These are phyloP conservation scores for Alternaria tenuissima DNA, from an alignment of 2,329 filamentous ascomycete species.

Conservation along the genomic window DNA sequence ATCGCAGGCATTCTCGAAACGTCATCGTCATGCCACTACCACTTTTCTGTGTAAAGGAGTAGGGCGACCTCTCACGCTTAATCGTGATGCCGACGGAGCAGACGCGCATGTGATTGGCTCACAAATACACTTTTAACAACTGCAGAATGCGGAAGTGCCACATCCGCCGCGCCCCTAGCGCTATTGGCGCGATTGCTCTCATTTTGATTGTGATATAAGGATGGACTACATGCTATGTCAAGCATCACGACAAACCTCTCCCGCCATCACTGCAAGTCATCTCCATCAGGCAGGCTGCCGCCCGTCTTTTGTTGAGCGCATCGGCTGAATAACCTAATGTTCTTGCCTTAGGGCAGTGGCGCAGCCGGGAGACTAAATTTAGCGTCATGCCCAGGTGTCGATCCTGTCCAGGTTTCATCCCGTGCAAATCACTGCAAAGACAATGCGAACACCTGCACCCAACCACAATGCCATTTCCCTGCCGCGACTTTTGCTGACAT, in stretches of 20 bases:
- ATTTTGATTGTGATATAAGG: background rate
- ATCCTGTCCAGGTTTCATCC: conserved; percentile 16
- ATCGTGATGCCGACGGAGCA: background rate
- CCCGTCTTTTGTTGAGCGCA: conserved; percentile 9
- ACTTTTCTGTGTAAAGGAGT: conserved; percentile 6
- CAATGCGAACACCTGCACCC: background rate
- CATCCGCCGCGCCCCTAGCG: conserved; percentile 1
- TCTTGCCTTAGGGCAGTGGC: conserved; percentile 15
- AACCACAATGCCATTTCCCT: background rate
- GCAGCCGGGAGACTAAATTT: conserved; percentile 21
- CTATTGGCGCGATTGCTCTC: background rate
- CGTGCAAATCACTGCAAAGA: conserved; percentile 1
- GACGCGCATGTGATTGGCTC: conserved; percentile 10
- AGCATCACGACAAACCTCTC: background rate
- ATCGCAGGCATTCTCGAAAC: conserved; percentile 9
- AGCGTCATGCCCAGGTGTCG: conserved; percentile 8
- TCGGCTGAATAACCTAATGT: conserved; percentile 5
- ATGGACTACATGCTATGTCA: conserved; percentile 10
- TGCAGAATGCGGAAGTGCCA: conserved; percentile 12
- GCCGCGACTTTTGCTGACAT: background rate
- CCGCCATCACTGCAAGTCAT: background rate
- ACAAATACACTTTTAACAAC: conserved; percentile 5
- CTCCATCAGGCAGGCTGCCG: background rate
- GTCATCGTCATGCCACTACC: conserved; percentile 15
- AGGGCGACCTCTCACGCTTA: background rate